Evolutionary conservation across 352 stramenopile species (phyloP).

Genomic region (Phytophthora sojae): DNA sequence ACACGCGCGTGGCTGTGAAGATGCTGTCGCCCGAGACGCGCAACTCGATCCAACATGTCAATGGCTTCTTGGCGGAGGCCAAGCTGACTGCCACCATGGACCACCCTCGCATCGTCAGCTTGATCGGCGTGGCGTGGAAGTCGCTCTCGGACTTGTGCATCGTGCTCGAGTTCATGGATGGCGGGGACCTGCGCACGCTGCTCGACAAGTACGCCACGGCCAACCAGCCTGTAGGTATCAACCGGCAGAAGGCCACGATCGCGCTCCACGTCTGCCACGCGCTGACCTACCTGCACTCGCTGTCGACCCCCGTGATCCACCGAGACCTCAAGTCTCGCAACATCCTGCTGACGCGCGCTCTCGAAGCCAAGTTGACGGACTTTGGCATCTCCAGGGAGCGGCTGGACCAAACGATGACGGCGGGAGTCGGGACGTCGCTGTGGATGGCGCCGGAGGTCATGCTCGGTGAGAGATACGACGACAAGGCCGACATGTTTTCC

Average conservation of each 20-base stretch:
- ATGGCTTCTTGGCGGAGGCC: conserved; percentile 61
- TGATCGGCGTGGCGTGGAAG: conserved; percentile 56
- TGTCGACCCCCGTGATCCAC: conserved; percentile 58
- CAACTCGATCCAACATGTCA: conserved; percentile 32
- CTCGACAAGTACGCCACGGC: conserved; percentile 21
- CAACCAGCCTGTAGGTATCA: background rate
- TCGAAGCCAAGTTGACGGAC: conserved; percentile 51
- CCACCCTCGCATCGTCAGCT: conserved; percentile 49
- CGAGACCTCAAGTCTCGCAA: conserved; percentile 76
- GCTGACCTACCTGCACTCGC: conserved; percentile 56
- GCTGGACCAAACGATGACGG: conserved; percentile 19
- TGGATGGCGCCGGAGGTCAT: too few species aligned
- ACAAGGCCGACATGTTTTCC: too few species aligned
- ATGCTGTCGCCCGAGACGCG: conserved; percentile 27
- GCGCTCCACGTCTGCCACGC: conserved; percentile 49
- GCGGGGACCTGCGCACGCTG: conserved; percentile 38
- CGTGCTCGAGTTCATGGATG: conserved; percentile 53
- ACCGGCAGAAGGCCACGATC: conserved; percentile 26
- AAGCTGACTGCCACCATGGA: conserved; percentile 48
- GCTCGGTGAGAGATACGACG: too few species aligned
- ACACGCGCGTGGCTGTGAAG: conserved; percentile 49
- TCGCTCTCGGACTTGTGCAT: conserved; percentile 48
- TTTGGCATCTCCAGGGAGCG: conserved; percentile 52
- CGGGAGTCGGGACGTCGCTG: too few species aligned
- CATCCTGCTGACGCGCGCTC: conserved; percentile 56